Percentiles rank a stretch among this genome's conserved stretches.
Evolutionary conservation across 2,329 filamentous ascomycete genomes (phyloP).

Genomic region (Cladophialophora chaetospira): DNA sequence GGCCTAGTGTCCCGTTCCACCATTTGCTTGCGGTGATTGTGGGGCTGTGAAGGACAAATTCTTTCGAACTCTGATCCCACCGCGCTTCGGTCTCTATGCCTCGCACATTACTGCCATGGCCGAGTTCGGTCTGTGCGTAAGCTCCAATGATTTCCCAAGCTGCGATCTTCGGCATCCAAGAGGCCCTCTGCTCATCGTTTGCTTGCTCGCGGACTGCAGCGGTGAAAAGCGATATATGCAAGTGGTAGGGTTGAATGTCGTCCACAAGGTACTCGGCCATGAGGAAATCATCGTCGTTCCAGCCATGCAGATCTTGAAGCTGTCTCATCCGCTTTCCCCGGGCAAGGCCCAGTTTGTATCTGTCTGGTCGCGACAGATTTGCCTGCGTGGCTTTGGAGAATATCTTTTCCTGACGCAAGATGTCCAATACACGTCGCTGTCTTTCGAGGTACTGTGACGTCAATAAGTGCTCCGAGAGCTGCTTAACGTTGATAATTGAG

Average conservation of each 20-base stretch:
- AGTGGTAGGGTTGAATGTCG: conserved; percentile 54
- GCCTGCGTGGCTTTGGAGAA: conserved; percentile 52
- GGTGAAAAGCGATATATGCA: conserved; percentile 55
- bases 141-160: conserved; percentile 54
- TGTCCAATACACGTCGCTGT: conserved; percentile 49
- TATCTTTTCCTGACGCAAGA: conserved; percentile 49
- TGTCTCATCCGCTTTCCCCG: conserved; percentile 53
- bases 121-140: conserved; percentile 55
- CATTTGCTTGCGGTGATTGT: conserved; percentile 55
- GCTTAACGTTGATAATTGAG: conserved; percentile 46
- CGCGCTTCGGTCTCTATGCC: conserved; percentile 51
- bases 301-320: conserved; percentile 46
- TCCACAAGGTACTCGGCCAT: conserved; percentile 56
- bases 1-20: conserved; percentile 56
- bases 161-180: conserved; percentile 53
- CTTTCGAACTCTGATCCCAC: conserved; percentile 47
- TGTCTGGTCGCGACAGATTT: conserved; percentile 53
- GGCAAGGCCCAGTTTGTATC: conserved; percentile 54
- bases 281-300: conserved; percentile 50
- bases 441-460: conserved; percentile 47
- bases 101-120: conserved; percentile 55
- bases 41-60: conserved; percentile 54
- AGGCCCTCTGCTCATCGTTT: conserved; percentile 47
- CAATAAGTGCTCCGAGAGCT: conserved; percentile 50
- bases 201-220: conserved; percentile 53